Evolutionary conservation across 257 asterid genomes (phyloP).

Genomic region (Solanum chmielewskii): DNA sequence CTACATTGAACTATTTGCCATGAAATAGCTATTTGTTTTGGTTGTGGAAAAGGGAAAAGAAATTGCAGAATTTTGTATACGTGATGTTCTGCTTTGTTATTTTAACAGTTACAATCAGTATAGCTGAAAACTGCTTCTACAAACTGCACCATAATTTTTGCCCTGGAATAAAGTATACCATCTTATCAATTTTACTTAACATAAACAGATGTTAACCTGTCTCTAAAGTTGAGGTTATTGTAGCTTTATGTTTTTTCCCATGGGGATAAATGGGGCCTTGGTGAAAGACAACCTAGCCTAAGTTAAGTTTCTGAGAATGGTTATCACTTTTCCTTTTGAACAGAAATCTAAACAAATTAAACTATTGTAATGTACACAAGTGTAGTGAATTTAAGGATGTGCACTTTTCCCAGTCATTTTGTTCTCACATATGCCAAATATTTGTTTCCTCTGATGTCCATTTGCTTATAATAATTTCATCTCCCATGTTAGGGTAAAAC

Average conservation of each 20-base stretch:
- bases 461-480: background rate
- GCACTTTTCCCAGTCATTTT: background rate
- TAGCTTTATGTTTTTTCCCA: background rate
- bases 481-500: conserved; percentile 34
- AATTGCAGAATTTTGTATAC: background rate
- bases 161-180: background rate
- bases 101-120: too few species aligned
- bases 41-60: background rate
- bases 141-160: background rate
- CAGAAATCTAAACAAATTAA: background rate
- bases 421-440: background rate
- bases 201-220: background rate
- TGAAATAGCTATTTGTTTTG: background rate
- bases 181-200: background rate
- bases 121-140: background rate
- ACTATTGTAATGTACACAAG: background rate
- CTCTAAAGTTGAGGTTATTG: background rate
- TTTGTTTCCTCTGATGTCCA: background rate
- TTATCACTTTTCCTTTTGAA: background rate
- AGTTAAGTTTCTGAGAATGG: background rate
- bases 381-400: background rate
- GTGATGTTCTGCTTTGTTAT: background rate
- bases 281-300: background rate
- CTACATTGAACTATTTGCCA: background rate
- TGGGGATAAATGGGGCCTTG: background rate